Evolutionary conservation across 116 monocot genomes (phyloP).

Genomic region (Trichopus zeylanicus): DNA sequence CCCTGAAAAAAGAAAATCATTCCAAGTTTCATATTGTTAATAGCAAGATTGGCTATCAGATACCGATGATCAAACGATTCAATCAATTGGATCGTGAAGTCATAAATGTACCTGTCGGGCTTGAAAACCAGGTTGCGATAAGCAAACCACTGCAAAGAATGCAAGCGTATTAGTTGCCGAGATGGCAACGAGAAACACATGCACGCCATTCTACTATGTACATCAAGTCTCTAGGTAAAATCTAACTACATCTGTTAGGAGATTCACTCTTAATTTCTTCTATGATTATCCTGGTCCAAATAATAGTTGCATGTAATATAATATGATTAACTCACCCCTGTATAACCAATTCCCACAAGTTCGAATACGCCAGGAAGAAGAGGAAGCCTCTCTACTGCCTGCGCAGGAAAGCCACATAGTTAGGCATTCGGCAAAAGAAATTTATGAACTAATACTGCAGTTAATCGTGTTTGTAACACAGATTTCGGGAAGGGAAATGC

Average conservation of each 20-base stretch:
- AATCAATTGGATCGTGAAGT: no score
- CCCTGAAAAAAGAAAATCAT: background rate
- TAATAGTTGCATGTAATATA: background rate
- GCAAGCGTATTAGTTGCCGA: background rate
- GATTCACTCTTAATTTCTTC: no score
- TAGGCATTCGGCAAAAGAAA: no score
- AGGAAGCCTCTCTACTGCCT: conserved; percentile 1
- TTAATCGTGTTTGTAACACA: no score
- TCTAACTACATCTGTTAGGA: no score
- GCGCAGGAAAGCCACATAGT: background rate
- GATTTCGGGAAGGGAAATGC: no score
- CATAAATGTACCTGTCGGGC: conserved; percentile 4
- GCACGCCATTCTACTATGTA: background rate
- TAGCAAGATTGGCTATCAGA: no score
- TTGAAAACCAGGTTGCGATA: conserved; percentile 7
- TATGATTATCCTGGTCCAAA: background rate
- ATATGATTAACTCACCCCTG: background rate
- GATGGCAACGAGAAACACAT: background rate
- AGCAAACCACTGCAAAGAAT: conserved; percentile 3
- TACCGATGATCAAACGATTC: no score
- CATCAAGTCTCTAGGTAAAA: background rate
- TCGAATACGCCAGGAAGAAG: background rate
- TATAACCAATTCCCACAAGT: conserved; percentile 3
- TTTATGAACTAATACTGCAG: no score
- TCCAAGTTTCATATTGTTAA: no score